Evolutionary conservation across 1,284 basidiomycete species (phyloP), one percentile per base, ranked within the genome.

Genomic region (Polyporus tsugae): DNA sequence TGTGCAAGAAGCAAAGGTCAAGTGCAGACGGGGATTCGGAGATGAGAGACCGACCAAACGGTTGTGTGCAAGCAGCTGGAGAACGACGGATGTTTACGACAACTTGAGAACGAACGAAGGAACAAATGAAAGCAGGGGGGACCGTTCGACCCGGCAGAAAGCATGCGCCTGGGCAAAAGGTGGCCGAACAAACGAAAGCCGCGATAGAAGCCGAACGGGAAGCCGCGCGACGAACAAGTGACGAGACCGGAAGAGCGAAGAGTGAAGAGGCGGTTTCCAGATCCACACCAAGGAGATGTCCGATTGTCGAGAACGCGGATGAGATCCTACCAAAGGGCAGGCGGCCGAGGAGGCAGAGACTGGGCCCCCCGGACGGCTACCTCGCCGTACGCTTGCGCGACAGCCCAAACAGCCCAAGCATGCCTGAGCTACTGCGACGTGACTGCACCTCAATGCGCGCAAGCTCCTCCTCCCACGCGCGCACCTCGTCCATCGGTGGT

Each of bases 401-500:
- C 29, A 81, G 77, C 75, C 72, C 72, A 67, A 72, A 88, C 60
- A 69, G 85, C n/a, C 87, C 87, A 59, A 89, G 79, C 81, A 91
- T 83, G 76, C 87, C 85, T 66, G 76, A 79, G 65, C 88, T 92
- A 67, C 85, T 87, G 73, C 86, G 83, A 66, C 87, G 84, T 74
- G 89, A 91, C 75, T 82, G 82, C 73, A 82, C 80, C 80, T 93
- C 92, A 73, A 94, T 92, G 70, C 86, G 84, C 70, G 84, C 87
- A 59, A 93, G 84, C 81, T 94, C 91, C 75, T 88, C 87, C 79
- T 94, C 92, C 92, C 92, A 94, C 70, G 89, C 92, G 67, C 84
- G 82, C 73, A 91, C 84, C 35, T 87, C 72, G 63, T 77, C 78
- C 49, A 59, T 60, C 71, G 70, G 71, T 53, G 68, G 46, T 22